Evolutionary conservation across 371 early-diverging fungal genomes (phyloP).

Genomic region (Mortierella sp.): DNA sequence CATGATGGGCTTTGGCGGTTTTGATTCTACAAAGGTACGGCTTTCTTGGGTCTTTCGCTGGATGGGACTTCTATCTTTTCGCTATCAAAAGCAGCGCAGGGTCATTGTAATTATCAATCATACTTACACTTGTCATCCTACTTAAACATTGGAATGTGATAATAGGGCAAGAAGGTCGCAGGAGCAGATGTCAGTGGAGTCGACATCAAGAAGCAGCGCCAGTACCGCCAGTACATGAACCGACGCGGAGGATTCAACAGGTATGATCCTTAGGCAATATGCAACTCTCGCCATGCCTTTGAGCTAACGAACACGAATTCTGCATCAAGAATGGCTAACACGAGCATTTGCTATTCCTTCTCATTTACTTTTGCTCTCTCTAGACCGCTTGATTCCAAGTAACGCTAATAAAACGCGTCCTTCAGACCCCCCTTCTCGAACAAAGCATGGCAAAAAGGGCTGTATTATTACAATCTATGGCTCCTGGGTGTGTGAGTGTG

Average conservation of each 20-base stretch:
- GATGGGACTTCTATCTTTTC: no score
- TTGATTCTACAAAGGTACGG: constrained; percentile 88
- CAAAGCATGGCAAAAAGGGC: background rate
- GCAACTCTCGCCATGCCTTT: background rate
- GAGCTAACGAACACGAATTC: background rate
- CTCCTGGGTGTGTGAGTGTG: no score
- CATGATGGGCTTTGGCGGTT: constrained; percentile 91
- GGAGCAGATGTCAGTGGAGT: constrained; percentile 79
- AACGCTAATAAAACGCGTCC: background rate
- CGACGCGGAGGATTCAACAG: constrained; percentile 93
- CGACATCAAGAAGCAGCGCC: constrained; percentile 81
- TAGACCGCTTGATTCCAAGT: constrained; percentile 15
- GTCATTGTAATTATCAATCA: background rate
- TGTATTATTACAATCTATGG: background rate
- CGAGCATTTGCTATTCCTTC: background rate
- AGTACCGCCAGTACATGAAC: constrained; percentile 97
- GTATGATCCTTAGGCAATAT: background rate
- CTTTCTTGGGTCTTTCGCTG: no score
- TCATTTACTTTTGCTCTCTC: background rate
- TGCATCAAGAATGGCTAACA: background rate
- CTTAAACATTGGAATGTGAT: background rate
- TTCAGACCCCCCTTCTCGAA: background rate
- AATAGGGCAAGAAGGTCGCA: constrained; percentile 73
- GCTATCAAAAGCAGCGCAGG: no score
- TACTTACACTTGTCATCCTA: background rate